Evolutionary conservation across 2,329 filamentous ascomycete species (phyloP).

Genomic region (Stylonectria norvegica): DNA sequence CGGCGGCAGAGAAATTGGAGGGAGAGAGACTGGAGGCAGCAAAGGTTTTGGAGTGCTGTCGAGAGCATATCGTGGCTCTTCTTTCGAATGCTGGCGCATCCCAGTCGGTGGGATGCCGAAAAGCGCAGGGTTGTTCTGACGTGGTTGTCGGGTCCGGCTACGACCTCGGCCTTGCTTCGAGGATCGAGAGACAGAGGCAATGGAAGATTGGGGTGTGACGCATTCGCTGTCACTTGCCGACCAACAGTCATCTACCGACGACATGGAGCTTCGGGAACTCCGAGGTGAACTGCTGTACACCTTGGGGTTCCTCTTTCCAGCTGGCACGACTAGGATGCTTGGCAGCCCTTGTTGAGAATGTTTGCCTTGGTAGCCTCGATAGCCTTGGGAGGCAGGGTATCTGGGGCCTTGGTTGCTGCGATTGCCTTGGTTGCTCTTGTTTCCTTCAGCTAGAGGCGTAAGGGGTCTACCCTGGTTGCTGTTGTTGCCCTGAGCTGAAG

Average conservation of each 20-base stretch:
- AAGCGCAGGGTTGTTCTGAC: slow-evolving; percentile 11
- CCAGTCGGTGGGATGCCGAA: slow-evolving; percentile 5
- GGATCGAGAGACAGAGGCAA: slow-evolving; percentile 10
- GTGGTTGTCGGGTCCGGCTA: slow-evolving; percentile 11
- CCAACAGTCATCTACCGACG: slow-evolving; percentile 4
- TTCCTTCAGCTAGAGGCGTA: no score
- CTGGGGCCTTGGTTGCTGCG: background rate
- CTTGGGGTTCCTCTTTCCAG: slow-evolving; percentile 1
- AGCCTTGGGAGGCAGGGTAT: background rate
- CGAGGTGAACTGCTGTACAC: slow-evolving; percentile 1
- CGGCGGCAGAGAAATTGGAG: no score
- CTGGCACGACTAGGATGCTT: background rate
- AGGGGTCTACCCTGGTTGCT: no score
- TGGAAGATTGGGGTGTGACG: slow-evolving; percentile 20
- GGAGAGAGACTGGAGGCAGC: background rate
- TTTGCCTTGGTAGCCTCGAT: background rate
- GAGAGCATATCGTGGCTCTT: background rate
- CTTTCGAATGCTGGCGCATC: slow-evolving; percentile 1
- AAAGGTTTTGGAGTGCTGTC: background rate
- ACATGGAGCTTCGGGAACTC: slow-evolving; percentile 16
- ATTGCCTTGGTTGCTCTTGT: background rate
- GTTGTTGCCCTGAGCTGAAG: no score
- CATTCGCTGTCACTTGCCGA: slow-evolving; percentile 10
- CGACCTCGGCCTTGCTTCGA: slow-evolving; percentile 8
- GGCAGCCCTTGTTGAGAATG: no score